A percentile compares a stretch with the other conserved stretches of the same genome.
phyloP scores from a whole-genome alignment of 768 basidiomycete genomes.

The Roridomyces roridus region DNA sequence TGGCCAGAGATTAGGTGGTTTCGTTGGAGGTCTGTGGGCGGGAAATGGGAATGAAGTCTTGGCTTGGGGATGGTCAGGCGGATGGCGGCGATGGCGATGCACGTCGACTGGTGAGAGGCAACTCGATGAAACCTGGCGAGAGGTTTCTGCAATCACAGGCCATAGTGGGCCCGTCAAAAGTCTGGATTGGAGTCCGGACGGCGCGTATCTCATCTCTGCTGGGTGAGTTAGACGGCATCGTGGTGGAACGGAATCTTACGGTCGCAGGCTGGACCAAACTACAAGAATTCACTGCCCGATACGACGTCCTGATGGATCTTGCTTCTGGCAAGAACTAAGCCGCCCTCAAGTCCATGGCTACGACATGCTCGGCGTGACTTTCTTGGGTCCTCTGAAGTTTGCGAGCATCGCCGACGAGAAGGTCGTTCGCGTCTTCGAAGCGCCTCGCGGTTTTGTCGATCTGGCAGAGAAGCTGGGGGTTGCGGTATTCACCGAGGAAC shows the following conservation, averaged over 20 bases:
- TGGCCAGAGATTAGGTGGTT: constrained; percentile 89
- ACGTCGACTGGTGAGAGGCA: constrained; percentile 23
- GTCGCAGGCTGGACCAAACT: constrained; percentile 83
- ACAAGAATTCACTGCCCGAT: constrained; percentile 83
- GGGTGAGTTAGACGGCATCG: constrained; percentile 56
- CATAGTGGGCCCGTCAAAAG: constrained; percentile 83
- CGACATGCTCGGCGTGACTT: constrained; percentile 82
- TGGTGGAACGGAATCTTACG: neutral
- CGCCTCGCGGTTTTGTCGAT: constrained; percentile 80
- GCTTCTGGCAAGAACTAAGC: constrained; percentile 83
- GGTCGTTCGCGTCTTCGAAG: constrained; percentile 92
- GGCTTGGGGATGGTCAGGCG: constrained; percentile 94
- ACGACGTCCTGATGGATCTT: constrained; percentile 26
- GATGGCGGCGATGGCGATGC: constrained; percentile 88
- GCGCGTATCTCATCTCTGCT: constrained; percentile 85
- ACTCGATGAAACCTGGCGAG: constrained; percentile 65
- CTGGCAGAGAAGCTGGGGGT: constrained; percentile 58
- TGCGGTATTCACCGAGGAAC: constrained; percentile 52
- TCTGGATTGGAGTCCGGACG: constrained; percentile 85
- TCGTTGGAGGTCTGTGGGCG: constrained; percentile 90
- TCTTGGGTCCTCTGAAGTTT: constrained; percentile 78
- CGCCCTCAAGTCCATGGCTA: constrained; percentile 98
- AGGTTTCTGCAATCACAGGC: constrained; percentile 82
- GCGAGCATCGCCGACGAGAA: constrained; percentile 96
- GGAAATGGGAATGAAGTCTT: constrained; percentile 65